Evolutionary conservation across 2,329 filamentous ascomycete species (phyloP), one percentile per base, ranked within the genome.

Genomic region (Pleurostoma richardsiae): DNA sequence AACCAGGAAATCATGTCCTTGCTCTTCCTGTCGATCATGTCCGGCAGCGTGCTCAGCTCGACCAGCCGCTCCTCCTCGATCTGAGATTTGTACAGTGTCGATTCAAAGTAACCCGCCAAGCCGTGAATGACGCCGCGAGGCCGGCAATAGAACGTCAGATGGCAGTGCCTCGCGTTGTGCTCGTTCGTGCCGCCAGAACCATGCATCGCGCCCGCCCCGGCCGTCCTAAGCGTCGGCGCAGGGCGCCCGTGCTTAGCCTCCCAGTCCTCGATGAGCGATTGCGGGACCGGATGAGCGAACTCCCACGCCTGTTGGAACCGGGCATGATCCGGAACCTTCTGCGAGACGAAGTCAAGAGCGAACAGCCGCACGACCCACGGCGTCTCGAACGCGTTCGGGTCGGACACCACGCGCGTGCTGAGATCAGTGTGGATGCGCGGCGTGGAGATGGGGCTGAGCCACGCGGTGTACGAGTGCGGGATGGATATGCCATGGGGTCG

Each of bases 1-100:
- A 99, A 99, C 94, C 94, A 99, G 46, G 89, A 95, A 53, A 96
- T 95, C 95, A 99, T 99, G 58, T 95, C 91, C 61, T 86, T 87
- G 74, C 90, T 96, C 79, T 97, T 97, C 48, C 73, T 72, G 47
- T 94, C 89, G 69, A 99, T 97, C 30, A 86, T 88, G 53, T 95
- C 87, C 0, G 94, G 95, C 59, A 96, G 86, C 4, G 88, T 99
- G 59, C 90, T 95, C 49, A 99, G 77, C 70, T 97, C 92, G 4
- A 96, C 81, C 56, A 82, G 83, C 2, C 71, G 58, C 28, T 57
- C 65, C 46, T 55, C 62, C 29, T 57, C 67, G 5, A 67, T 52
- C 50, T 70, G 67, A 10, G 74, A 78, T 55, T 77, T 77, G 62
- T 97, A 99, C 26, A 99, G 76, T n/a, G 95, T 89, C 1, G 90